Conservation (phyloP, 2,329 filamentous ascomycete species). For the Exophiala sp. region DNA sequence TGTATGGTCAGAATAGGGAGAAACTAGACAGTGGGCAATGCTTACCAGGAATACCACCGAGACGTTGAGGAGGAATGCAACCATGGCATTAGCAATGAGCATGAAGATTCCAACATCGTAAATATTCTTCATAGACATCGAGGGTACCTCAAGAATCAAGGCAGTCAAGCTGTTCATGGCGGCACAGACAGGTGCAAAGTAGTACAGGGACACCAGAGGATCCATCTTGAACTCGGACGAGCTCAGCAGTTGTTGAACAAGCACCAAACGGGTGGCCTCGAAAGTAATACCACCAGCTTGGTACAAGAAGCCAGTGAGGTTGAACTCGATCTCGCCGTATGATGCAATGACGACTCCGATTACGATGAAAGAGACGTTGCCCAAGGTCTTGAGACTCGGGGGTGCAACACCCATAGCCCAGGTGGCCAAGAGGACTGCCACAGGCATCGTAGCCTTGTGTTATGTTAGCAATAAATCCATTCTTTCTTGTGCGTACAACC, state of each 20-base stretch:
- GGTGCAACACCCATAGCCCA: conserved; percentile 83
- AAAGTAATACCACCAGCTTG: conserved; percentile 74
- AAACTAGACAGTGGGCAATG: conserved; percentile 17
- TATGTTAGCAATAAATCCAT: conserved; percentile 25
- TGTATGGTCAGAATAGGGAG: background rate
- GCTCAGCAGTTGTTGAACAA: conserved; percentile 79
- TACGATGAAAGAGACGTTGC: conserved; percentile 93
- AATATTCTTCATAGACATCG: conserved; percentile 64
- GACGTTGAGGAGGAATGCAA: conserved; percentile 78
- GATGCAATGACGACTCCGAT: conserved; percentile 92
- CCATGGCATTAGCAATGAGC: conserved; percentile 68
- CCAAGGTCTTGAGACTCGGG: conserved; percentile 79
- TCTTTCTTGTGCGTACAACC: conserved; percentile 37
- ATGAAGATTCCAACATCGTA: conserved; percentile 62
- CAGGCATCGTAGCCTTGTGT: conserved; percentile 79
- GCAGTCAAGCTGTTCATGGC: conserved; percentile 73
- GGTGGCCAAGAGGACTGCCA: conserved; percentile 83
- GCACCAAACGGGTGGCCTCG: conserved; percentile 76
- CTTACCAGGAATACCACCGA: conserved; percentile 81
- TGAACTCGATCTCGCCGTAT: conserved; percentile 92
- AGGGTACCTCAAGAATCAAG: conserved; percentile 64
- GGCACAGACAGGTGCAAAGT: conserved; percentile 81
- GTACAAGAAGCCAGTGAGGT: conserved; percentile 53
- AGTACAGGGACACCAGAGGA: conserved; percentile 81
- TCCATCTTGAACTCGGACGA: conserved; percentile 82